A percentile compares a stretch with the other conserved stretches of the same genome.
These are phyloP conservation scores for Neobulgaria alba DNA, from an alignment of 2,329 filamentous ascomycete species.

Conservation along the genomic window DNA sequence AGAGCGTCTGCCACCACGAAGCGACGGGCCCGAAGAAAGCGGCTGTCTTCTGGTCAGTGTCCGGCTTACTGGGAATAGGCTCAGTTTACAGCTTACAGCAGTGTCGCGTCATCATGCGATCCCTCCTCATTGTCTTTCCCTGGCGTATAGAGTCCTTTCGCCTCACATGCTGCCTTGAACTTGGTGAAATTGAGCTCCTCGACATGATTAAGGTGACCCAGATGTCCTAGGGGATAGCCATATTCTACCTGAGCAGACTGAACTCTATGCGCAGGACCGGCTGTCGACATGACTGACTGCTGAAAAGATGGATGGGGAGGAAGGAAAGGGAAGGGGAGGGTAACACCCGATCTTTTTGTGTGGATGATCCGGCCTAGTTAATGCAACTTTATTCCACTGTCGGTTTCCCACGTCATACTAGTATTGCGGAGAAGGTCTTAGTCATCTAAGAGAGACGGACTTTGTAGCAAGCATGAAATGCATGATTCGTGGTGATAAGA, in stretches of 20 bases:
- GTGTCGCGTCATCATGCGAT: constrained; percentile 61
- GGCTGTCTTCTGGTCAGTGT: constrained; percentile 39
- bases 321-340: background rate
- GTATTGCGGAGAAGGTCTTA: background rate
- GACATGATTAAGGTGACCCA: constrained; percentile 63
- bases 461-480: background rate
- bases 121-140: constrained; percentile 33
- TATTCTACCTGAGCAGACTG: constrained; percentile 31
- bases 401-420: constrained; percentile 5
- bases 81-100: constrained; percentile 46
- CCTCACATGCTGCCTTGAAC: constrained; percentile 62
- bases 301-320: constrained; percentile 1
- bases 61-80: background rate
- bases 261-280: constrained; percentile 27
- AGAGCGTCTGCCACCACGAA: constrained; percentile 73
- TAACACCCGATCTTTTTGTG: background rate
- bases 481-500: background rate
- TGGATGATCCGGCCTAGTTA: no score
- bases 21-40: constrained; percentile 76
- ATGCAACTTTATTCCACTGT: background rate
- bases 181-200: constrained; percentile 59
- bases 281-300: constrained; percentile 11
- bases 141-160: constrained; percentile 55
- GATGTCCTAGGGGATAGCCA: constrained; percentile 67
- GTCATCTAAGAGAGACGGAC: background rate